These are phyloP conservation scores for Vigna radiata DNA, from an alignment of 306 rosid species.

Conservation along the genomic window DNA sequence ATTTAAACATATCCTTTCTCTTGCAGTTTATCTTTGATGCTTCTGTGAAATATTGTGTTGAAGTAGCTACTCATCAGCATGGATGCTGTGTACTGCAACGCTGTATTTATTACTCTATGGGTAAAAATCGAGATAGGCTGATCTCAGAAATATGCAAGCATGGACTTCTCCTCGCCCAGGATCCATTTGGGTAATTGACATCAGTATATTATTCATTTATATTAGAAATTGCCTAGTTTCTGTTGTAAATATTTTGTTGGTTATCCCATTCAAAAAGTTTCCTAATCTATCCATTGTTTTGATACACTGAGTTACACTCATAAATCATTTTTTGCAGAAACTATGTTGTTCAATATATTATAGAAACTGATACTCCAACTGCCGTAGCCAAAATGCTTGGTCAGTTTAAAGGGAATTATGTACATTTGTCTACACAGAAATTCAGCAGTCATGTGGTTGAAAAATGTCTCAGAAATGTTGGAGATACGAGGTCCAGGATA, in stretches of 20 bases:
- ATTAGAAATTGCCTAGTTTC: no score
- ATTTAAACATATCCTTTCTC: no score
- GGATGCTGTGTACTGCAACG: constrained; percentile 85
- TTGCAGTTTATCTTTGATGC: constrained; percentile 71
- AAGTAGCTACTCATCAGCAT: constrained; percentile 78
- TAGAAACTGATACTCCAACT: constrained; percentile 57
- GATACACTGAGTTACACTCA: no score
- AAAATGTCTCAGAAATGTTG: constrained; percentile 61
- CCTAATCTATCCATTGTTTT: no score
- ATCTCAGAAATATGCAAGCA: constrained; percentile 63
- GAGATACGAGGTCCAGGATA: constrained; percentile 57
- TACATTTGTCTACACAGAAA: constrained; percentile 62
- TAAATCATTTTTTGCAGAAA: constrained; percentile 52
- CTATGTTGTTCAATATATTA: constrained; percentile 73
- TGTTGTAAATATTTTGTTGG: no score
- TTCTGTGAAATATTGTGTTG: constrained; percentile 61
- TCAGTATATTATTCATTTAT: no score
- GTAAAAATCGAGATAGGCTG: constrained; percentile 56
- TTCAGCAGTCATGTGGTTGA: constrained; percentile 84
- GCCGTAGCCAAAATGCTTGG: constrained; percentile 46
- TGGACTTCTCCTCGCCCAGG: constrained; percentile 71
- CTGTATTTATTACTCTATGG: constrained; percentile 63
- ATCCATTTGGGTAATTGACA: constrained; percentile 68
- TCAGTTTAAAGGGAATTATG: constrained; percentile 67
- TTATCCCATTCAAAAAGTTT: no score